Percentiles rank a stretch among this genome's conserved stretches.
Evolutionary conservation across 441 rosid species (phyloP).

Genomic region (Erysimum cheiri): DNA sequence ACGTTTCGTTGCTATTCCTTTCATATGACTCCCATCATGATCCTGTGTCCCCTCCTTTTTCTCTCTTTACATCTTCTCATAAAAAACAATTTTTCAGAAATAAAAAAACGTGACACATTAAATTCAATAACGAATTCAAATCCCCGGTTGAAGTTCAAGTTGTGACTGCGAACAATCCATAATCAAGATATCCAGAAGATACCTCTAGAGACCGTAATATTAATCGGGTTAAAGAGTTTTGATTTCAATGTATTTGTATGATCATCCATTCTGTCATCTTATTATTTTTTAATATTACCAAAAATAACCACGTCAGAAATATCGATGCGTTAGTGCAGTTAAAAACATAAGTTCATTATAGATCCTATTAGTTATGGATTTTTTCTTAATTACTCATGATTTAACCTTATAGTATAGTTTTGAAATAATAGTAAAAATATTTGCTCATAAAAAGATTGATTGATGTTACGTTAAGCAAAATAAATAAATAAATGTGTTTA

Average conservation of each 20-base stretch:
- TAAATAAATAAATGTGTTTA: background rate
- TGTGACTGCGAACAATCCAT: conserved; percentile 1
- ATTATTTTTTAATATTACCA: background rate
- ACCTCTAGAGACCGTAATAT: background rate
- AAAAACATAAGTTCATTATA: background rate
- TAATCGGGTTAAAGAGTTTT: conserved; percentile 2
- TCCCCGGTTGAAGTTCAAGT: background rate
- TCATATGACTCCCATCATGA: conserved; percentile 43
- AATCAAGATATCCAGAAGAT: background rate
- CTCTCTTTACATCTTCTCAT: conserved; percentile 21
- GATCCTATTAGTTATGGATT: background rate
- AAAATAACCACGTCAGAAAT: background rate
- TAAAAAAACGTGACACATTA: conserved; percentile 15
- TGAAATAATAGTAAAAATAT: background rate
- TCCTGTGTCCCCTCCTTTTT: conserved; percentile 34
- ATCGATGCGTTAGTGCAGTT: background rate
- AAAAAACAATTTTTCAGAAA: background rate
- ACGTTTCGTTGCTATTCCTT: conserved; percentile 42
- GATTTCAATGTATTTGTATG: background rate
- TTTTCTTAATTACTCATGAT: background rate
- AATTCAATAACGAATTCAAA: conserved; percentile 2
- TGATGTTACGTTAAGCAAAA: background rate
- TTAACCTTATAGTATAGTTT: background rate
- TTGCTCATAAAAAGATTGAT: background rate
- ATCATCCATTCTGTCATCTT: background rate